phyloP scores from a whole-genome alignment of 208 protist genomes.

The Trypanosoma cruzi region DNA sequence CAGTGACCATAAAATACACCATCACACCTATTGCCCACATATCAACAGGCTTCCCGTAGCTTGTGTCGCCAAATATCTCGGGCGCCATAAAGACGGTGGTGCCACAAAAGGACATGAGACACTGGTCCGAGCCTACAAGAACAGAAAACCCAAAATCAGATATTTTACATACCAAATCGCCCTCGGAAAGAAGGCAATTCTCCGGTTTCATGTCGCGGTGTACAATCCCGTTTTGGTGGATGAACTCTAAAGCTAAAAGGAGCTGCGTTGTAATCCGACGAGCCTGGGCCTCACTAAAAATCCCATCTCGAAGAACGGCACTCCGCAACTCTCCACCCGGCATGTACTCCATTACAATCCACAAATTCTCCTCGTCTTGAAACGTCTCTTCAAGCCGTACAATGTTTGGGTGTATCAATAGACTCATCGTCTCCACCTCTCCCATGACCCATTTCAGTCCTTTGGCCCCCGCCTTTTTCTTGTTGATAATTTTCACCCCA shows the following conservation, averaged over 20 bases:
- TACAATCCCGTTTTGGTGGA: constrained; percentile 90
- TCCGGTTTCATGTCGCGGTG: constrained; percentile 94
- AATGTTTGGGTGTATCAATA: constrained; percentile 92
- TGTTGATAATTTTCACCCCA: constrained; percentile 89
- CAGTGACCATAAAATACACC: constrained; percentile 81
- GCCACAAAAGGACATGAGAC: constrained; percentile 83
- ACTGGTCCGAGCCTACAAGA: constrained; percentile 77
- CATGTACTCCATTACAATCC: constrained; percentile 94
- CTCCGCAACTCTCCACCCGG: constrained; percentile 74
- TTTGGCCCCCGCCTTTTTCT: constrained; percentile 57
- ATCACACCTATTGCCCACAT: constrained; percentile 94
- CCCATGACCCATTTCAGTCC: constrained; percentile 77
- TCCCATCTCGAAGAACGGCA: constrained; percentile 36
- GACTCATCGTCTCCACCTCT: constrained; percentile 92
- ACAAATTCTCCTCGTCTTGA: constrained; percentile 71
- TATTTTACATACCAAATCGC: constrained; percentile 80
- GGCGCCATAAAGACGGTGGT: constrained; percentile 92
- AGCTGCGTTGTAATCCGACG: constrained; percentile 80
- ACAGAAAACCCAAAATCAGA: constrained; percentile 93
- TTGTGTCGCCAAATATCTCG: constrained; percentile 82
- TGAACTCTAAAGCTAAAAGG: constrained; percentile 88
- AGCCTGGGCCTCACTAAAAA: constrained; percentile 50
- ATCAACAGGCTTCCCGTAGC: constrained; percentile 91
- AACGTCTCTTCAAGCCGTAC: constrained; percentile 89
- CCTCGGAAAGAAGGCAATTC: constrained; percentile 84